These are phyloP conservation scores for Nemania sp. DNA, from an alignment of 2,329 filamentous ascomycete genomes.

Conservation along the genomic window DNA sequence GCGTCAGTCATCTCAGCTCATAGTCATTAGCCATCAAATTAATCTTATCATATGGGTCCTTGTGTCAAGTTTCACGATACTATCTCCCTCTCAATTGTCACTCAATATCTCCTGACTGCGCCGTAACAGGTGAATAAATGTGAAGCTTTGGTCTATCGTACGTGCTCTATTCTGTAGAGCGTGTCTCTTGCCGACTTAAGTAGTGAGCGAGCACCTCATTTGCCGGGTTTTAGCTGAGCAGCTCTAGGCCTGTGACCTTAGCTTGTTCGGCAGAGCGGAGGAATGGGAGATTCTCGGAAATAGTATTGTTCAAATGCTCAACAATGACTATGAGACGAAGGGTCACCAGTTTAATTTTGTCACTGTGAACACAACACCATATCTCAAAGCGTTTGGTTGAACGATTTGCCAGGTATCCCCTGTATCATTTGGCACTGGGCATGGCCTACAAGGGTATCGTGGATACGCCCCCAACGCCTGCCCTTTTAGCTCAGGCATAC, in stretches of 20 bases:
- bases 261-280: too few species aligned
- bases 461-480: conserved; percentile 14
- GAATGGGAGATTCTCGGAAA: not conserved
- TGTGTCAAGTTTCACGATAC: conserved; percentile 7
- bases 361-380: conserved; percentile 4
- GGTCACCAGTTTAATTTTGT: conserved; percentile 11
- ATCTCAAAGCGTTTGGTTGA: conserved; percentile 17
- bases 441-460: conserved; percentile 11
- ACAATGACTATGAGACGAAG: conserved; percentile 1
- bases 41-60: conserved; percentile 8
- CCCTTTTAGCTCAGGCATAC: conserved; percentile 26
- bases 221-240: too few species aligned
- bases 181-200: not conserved
- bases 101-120: not conserved
- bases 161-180: not conserved
- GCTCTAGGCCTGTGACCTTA: too few species aligned
- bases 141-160: not conserved
- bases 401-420: conserved; percentile 21
- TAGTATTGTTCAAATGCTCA: not conserved
- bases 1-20: conserved; percentile 23
- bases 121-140: not conserved
- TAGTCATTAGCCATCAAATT: not conserved
- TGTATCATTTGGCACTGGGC: conserved; percentile 5
- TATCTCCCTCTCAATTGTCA: conserved; percentile 2
- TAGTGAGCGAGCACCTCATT: not conserved